A percentile compares a stretch with the other conserved stretches of the same genome.
Conservation (phyloP, 2,329 filamentous ascomycete species). For the Aspergillus vadensis region DNA sequence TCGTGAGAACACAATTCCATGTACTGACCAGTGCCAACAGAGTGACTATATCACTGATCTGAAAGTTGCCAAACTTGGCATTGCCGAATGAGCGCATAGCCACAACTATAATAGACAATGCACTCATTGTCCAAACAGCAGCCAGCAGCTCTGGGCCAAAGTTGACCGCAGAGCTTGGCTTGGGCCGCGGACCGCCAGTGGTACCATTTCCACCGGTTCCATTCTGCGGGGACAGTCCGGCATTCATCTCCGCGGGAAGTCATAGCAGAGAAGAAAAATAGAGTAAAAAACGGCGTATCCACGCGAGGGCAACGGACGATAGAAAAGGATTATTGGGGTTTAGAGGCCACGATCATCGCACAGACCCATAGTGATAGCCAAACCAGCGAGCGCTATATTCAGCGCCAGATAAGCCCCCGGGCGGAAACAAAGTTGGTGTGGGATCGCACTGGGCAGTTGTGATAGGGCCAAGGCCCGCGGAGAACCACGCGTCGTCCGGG, state of each 20-base stretch:
- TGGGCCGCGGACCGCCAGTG: background rate
- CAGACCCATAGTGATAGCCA: background rate
- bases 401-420: background rate
- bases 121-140: conserved; percentile 2
- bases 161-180: background rate
- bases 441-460: background rate
- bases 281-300: background rate
- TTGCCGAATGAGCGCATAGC: background rate
- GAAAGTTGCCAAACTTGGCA: background rate
- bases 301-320: background rate
- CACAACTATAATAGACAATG: background rate
- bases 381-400: background rate
- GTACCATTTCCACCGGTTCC: background rate
- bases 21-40: background rate
- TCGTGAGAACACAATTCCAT: background rate
- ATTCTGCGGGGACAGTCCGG: background rate
- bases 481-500: background rate
- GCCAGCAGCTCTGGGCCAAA: background rate
- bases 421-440: background rate
- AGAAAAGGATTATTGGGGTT: background rate
- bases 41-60: conserved; percentile 2
- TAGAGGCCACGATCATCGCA: background rate
- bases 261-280: background rate
- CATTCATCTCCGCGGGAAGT: background rate
- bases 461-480: background rate